These are phyloP conservation scores for Dunaliella sp. DNA, from an alignment of 139 green algal genomes.

Conservation along the genomic window DNA sequence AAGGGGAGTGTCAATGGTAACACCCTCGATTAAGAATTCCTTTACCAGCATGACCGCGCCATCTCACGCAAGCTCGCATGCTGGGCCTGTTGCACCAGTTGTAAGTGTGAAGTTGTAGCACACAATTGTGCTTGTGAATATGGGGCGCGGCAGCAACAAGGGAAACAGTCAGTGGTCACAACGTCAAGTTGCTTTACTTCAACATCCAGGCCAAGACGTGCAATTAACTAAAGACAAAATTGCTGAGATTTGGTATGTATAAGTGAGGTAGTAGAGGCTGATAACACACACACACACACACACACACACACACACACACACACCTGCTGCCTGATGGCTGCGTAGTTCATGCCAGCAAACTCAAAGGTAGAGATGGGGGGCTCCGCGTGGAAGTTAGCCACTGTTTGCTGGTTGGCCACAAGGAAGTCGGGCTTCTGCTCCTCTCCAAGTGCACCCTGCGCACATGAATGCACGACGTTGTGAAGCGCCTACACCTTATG, in stretches of 20 bases:
- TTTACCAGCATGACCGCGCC: constrained; percentile 37
- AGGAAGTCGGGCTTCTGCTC: background rate
- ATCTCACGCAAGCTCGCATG: constrained; percentile 37
- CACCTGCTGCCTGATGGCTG: constrained; percentile 22
- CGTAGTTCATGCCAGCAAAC: constrained; percentile 42
- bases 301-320: background rate
- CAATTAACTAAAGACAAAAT: no score
- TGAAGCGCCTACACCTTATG: no score
- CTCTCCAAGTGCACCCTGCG: background rate
- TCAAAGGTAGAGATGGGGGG: constrained; percentile 43
- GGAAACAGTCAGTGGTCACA: background rate
- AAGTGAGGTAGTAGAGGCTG: no score
- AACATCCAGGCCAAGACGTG: no score
- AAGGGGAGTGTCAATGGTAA: no score
- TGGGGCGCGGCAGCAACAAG: no score
- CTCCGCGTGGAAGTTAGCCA: constrained; percentile 46
- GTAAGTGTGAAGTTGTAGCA: no score
- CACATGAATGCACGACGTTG: no score
- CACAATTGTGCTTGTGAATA: no score
- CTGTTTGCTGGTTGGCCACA: constrained; percentile 31
- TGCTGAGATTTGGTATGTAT: no score
- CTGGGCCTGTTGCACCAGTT: constrained; percentile 7
- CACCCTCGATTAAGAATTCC: no score
- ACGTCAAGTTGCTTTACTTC: no score
- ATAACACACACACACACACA: background rate